Conservation (phyloP, 2,329 filamentous ascomycete genomes). For the Diaporthe ampelina region DNA sequence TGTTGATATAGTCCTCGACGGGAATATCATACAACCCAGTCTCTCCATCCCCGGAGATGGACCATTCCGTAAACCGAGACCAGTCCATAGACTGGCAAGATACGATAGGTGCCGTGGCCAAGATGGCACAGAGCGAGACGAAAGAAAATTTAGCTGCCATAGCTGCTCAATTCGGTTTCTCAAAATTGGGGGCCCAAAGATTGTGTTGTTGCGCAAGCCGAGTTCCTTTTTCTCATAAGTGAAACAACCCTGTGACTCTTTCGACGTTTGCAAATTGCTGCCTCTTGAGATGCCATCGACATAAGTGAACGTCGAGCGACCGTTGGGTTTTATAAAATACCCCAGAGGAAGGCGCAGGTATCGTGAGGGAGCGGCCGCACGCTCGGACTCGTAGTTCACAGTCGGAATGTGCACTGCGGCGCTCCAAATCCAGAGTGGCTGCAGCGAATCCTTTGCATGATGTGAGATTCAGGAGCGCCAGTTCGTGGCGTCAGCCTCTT, state of each 20-base stretch:
- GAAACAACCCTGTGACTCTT: background rate
- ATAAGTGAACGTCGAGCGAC: background rate
- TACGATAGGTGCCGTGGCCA: background rate
- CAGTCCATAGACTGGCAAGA: background rate
- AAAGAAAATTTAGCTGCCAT: background rate
- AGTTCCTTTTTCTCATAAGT: no score
- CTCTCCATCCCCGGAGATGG: background rate
- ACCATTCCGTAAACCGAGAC: no score
- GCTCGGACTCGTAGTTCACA: background rate
- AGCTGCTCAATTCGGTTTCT: background rate
- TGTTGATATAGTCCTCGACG: background rate
- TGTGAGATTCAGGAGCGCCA: slow-evolving; percentile 6
- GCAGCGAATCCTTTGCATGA: slow-evolving; percentile 11
- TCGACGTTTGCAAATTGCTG: background rate
- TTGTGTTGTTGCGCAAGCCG: no score
- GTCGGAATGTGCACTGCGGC: background rate
- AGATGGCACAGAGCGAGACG: background rate
- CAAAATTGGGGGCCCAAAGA: background rate
- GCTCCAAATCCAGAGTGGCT: background rate
- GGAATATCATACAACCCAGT: background rate
- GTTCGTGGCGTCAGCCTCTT: slow-evolving; percentile 13
- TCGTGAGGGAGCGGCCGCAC: background rate
- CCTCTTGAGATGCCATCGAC: background rate
- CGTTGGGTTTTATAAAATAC: background rate
- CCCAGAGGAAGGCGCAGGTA: background rate